These are phyloP conservation scores for Dictyostelium capitatum DNA, from an alignment of 78 protist genomes.

Conservation along the genomic window DNA sequence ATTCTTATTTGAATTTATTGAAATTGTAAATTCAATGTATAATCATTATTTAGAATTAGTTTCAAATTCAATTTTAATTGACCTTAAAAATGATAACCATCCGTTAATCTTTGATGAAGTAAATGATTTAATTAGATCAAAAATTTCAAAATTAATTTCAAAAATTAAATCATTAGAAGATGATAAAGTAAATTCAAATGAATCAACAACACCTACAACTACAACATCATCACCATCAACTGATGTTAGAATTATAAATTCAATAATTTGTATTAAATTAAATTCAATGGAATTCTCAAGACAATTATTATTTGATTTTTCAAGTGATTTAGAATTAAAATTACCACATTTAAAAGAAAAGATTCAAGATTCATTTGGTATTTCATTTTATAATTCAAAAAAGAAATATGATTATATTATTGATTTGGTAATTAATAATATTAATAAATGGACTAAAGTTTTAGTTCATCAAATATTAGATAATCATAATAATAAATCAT, in stretches of 20 bases:
- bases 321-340: not conserved
- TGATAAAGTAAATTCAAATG: not conserved
- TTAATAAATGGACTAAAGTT: conserved; percentile 19
- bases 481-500: not conserved
- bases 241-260: conserved; percentile 3
- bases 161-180: not conserved
- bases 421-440: conserved; percentile 43
- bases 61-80: conserved; percentile 8
- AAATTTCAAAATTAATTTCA: conserved; percentile 2
- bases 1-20: not conserved
- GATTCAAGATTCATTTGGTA: conserved; percentile 10
- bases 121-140: not conserved
- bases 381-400: conserved; percentile 9
- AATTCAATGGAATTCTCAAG: conserved; percentile 53
- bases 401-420: conserved; percentile 26
- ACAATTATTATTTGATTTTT: conserved; percentile 40
- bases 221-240: not conserved
- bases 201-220: not conserved
- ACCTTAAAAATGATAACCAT: not conserved
- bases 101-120: conserved; percentile 22
- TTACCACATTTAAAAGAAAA: not conserved
- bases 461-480: not conserved
- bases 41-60: conserved; percentile 17
- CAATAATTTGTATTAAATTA: conserved; percentile 33
- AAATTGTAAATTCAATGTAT: not conserved